phyloP scores from a whole-genome alignment of 2,329 filamentous ascomycete species.

The Cladophialophora exuberans region DNA sequence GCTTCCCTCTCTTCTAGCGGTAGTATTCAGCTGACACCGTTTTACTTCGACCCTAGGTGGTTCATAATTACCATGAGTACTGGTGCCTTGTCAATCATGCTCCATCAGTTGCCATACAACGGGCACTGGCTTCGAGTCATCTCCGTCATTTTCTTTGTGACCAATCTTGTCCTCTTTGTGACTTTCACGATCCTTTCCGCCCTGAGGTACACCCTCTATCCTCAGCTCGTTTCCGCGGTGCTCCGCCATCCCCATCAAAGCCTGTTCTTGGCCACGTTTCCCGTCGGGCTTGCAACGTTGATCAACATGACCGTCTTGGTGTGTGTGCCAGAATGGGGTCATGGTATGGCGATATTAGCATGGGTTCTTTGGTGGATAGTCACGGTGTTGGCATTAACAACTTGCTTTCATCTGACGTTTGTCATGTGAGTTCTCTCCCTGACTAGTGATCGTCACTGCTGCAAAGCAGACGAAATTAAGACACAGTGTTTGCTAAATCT shows the following conservation, averaged over 20 bases:
- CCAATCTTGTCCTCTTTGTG: conserved; percentile 62
- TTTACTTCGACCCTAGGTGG: conserved; percentile 40
- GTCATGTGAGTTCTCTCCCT: not conserved
- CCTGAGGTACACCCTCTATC: conserved; percentile 66
- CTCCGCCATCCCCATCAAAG: conserved; percentile 67
- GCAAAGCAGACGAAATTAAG: not conserved
- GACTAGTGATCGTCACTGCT: not conserved
- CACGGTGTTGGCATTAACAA: conserved; percentile 56
- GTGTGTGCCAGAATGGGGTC: conserved; percentile 62
- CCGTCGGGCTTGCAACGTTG: conserved; percentile 70
- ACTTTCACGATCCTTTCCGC: conserved; percentile 52
- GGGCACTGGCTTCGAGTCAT: conserved; percentile 60
- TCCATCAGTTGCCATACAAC: conserved; percentile 65
- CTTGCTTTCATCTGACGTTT: conserved; percentile 50
- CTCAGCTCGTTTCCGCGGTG: conserved; percentile 67
- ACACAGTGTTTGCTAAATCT: not conserved
- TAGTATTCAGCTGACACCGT: not conserved
- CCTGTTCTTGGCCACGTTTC: conserved; percentile 69
- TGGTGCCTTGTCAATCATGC: conserved; percentile 65
- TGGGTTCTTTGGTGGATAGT: conserved; percentile 64
- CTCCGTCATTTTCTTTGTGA: conserved; percentile 61
- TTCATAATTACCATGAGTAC: conserved; percentile 68
- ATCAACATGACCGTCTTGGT: conserved; percentile 66
- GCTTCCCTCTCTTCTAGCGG: not conserved
- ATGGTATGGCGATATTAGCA: conserved; percentile 56